Percentiles rank a stretch among this genome's conserved stretches.
Conservation (phyloP, 2,329 filamentous ascomycete genomes). For the Amauroascus niger region DNA sequence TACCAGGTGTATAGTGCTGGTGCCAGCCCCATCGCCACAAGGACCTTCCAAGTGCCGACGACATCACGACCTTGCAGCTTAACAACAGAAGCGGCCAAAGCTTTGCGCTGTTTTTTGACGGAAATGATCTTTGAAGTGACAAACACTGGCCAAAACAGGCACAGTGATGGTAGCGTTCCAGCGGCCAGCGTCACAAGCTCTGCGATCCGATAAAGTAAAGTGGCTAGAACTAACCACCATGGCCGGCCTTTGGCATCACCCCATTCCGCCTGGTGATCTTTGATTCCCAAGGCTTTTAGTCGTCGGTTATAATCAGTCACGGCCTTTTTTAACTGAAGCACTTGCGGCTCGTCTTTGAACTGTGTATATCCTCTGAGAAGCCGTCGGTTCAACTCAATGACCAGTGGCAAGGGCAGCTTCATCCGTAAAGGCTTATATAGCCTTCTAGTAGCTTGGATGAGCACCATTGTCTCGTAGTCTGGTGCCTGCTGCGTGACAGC, state of each 20-base stretch:
- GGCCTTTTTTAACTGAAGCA: conserved; percentile 56
- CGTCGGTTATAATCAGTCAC: conserved; percentile 69
- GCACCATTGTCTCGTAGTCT: conserved; percentile 78
- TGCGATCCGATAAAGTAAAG: conserved; percentile 62
- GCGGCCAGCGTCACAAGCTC: conserved; percentile 62
- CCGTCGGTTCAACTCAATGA: conserved; percentile 74
- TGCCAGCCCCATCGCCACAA: conserved; percentile 62
- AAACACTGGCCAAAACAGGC: conserved; percentile 71
- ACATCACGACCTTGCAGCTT: conserved; percentile 70
- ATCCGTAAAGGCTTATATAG: conserved; percentile 79
- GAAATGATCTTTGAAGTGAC: conserved; percentile 64
- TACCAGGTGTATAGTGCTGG: conserved; percentile 67
- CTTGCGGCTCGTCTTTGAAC: conserved; percentile 71
- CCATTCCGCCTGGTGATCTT: conserved; percentile 78
- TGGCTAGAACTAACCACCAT: conserved; percentile 55
- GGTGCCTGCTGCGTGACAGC: conserved; percentile 77
- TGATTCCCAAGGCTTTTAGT: conserved; percentile 65
- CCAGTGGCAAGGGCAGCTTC: conserved; percentile 72
- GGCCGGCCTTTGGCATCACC: conserved; percentile 52
- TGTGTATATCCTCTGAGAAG: conserved; percentile 71
- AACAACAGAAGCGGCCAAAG: conserved; percentile 63
- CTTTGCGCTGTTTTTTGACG: conserved; percentile 60
- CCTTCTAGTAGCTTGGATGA: conserved; percentile 73
- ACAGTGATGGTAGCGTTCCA: conserved; percentile 63
- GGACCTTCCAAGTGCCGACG: conserved; percentile 72